Evolutionary conservation across 2,329 filamentous ascomycete species (phyloP).

Genomic region (Balansia obtecta): DNA sequence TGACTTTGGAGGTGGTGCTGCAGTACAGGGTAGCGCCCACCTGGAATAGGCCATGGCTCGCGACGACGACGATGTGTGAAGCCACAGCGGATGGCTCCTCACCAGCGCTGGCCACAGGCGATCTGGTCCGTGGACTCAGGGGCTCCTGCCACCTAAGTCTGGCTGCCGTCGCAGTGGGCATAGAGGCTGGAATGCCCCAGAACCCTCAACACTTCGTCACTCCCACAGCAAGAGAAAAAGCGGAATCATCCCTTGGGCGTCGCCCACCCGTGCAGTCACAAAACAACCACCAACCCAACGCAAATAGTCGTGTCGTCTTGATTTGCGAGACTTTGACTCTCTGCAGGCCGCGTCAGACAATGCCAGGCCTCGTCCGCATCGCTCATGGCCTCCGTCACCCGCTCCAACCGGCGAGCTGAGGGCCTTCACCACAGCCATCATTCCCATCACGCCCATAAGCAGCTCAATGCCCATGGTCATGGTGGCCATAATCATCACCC

Average conservation of each 20-base stretch:
- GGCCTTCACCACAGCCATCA: conserved; percentile 22
- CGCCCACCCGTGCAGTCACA: background rate
- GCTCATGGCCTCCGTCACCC: conserved; percentile 40
- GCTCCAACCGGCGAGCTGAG: conserved; percentile 38
- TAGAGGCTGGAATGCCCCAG: background rate
- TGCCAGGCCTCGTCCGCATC: conserved; percentile 23
- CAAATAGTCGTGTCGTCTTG: conserved; percentile 3
- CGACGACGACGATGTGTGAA: no score
- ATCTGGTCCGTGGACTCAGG: background rate
- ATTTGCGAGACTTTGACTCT: conserved; percentile 2
- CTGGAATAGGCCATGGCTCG: no score
- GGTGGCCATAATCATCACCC: conserved; percentile 11
- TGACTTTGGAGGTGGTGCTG: no score
- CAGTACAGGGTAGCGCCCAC: no score
- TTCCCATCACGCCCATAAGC: conserved; percentile 13
- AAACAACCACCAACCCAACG: background rate
- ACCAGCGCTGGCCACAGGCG: no score
- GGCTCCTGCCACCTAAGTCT: background rate
- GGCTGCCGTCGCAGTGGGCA: background rate
- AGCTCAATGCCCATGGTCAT: conserved; percentile 18
- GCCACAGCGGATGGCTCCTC: no score
- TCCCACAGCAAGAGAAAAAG: background rate
- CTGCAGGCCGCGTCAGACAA: conserved; percentile 18
- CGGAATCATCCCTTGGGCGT: background rate
- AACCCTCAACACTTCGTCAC: background rate